phyloP scores from a whole-genome alignment of 108 stramenopile species.

The Asterionellopsis glacialis region DNA sequence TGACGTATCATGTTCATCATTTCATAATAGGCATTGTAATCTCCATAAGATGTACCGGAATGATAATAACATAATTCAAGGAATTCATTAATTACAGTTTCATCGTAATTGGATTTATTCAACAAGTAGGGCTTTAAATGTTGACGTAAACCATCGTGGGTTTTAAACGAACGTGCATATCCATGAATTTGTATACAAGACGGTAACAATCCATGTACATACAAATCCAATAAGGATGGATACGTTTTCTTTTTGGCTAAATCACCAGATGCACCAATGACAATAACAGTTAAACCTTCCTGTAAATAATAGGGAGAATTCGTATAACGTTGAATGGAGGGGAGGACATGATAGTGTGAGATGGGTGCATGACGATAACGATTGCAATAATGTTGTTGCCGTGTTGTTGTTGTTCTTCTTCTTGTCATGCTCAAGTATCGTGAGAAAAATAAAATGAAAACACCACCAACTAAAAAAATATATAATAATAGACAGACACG shows the following conservation, averaged over 20 bases:
- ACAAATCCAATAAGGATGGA: conserved; percentile 90
- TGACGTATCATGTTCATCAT: conserved; percentile 15
- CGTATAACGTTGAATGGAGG: no score
- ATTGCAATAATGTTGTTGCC: neutral
- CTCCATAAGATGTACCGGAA: conserved; percentile 80
- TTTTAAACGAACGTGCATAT: conserved; percentile 82
- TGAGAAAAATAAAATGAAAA: no score
- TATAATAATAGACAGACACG: no score
- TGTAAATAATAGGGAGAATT: no score
- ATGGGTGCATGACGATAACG: no score
- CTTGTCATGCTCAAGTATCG: neutral
- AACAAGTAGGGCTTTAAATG: conserved; percentile 68
- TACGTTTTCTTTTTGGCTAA: conserved; percentile 98
- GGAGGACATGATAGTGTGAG: no score
- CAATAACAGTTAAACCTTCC: conserved; percentile 58
- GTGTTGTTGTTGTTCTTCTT: no score
- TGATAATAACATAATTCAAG: conserved; percentile 77
- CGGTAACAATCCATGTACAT: conserved; percentile 63
- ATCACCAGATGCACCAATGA: conserved; percentile 92
- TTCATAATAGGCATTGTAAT: conserved; percentile 54
- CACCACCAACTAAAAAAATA: no score
- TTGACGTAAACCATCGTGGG: conserved; percentile 69
- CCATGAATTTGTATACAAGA: conserved; percentile 74
- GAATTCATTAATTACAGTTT: conserved; percentile 61
- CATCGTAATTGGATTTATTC: conserved; percentile 23